Conservation (phyloP, 257 asterid species). For the Scutellaria galericulata region DNA sequence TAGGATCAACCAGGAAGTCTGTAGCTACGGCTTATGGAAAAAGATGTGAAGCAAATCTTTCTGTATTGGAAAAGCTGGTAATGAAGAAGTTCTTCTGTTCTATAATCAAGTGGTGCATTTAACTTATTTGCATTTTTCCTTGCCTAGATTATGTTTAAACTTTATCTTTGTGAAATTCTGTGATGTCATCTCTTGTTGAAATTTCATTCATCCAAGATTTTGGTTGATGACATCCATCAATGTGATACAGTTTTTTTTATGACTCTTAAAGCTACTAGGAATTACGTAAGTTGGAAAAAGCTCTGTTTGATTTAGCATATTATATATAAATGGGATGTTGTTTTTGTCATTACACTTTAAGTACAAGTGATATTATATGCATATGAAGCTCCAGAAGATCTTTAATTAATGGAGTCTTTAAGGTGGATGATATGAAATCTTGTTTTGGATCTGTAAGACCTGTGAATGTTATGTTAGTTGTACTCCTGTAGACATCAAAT, state of each 20-base stretch:
- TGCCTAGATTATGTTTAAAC: constrained; percentile 14
- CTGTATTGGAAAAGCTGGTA: constrained; percentile 86
- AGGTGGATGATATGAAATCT: too few species aligned
- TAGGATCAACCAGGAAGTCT: constrained; percentile 86
- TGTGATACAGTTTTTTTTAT: not conserved
- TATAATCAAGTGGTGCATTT: constrained; percentile 6
- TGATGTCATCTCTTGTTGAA: constrained; percentile 15
- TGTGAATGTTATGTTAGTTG: not conserved
- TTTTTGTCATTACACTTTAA: constrained; percentile 18
- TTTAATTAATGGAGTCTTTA: too few species aligned
- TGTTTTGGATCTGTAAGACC: too few species aligned
- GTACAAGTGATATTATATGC: not conserved
- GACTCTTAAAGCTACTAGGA: not conserved
- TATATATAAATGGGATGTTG: not conserved
- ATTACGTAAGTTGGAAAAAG: not conserved
- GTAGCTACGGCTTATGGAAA: constrained; percentile 84
- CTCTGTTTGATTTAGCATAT: not conserved
- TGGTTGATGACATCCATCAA: constrained; percentile 2
- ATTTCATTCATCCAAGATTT: constrained; percentile 9
- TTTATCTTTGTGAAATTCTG: constrained; percentile 24
- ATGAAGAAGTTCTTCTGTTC: not conserved
- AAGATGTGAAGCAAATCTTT: constrained; percentile 79
- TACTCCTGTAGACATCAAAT: not conserved
- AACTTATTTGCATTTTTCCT: constrained; percentile 4
- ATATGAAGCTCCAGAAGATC: constrained; percentile 18